These are phyloP conservation scores for Excoecaria cochinchinensis DNA, from an alignment of 345 rosid genomes.

Conservation along the genomic window DNA sequence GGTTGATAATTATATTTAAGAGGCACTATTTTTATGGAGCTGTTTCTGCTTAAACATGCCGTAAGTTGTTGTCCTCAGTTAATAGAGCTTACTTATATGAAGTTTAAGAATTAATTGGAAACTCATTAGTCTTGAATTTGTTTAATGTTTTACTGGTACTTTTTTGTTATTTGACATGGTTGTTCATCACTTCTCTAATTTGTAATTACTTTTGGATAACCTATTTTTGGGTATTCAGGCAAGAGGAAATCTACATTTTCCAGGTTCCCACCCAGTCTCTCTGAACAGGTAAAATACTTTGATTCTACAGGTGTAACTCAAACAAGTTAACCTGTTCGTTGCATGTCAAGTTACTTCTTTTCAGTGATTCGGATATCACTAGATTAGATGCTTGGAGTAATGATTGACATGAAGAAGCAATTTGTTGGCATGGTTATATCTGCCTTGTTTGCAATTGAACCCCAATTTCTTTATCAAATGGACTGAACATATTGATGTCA, in stretches of 20 bases:
- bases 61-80: neutral
- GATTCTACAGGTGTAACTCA: conserved; percentile 1
- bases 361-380: neutral
- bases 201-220: neutral
- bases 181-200: conserved; percentile 6
- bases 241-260: conserved; percentile 38
- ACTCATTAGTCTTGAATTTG: neutral
- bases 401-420: neutral
- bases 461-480: neutral
- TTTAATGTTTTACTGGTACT: neutral
- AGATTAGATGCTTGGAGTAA: neutral
- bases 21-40: neutral
- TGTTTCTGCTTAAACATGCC: neutral
- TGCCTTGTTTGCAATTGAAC: neutral
- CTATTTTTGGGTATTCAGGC: conserved; percentile 20
- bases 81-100: neutral
- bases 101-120: neutral
- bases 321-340: neutral
- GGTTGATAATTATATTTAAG: neutral
- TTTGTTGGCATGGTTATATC: neutral
- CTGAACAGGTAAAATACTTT: conserved; percentile 32
- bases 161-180: conserved; percentile 7
- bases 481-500: neutral
- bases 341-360: neutral
- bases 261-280: conserved; percentile 49